Conservation (phyloP, 495 filamentous ascomycete genomes). For the Penicillium flavigenum region DNA sequence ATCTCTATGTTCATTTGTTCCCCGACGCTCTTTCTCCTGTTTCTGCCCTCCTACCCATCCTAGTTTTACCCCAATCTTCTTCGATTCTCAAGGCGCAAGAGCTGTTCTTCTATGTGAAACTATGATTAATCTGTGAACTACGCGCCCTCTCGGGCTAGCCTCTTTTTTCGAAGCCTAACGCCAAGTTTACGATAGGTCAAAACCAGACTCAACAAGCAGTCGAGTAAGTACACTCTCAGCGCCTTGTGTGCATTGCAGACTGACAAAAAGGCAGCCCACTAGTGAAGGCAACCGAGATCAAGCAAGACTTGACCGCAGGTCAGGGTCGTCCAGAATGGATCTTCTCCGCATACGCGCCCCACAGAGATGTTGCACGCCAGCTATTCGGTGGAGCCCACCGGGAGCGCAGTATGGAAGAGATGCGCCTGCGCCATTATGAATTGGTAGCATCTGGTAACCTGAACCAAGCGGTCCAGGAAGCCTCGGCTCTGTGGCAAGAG, state of each 20-base stretch:
- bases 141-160: neutral
- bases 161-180: constrained; percentile 1
- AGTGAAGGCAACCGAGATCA: constrained; percentile 57
- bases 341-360: constrained; percentile 79
- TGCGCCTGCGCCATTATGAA: constrained; percentile 67
- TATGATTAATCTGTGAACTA: neutral
- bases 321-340: constrained; percentile 74
- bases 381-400: constrained; percentile 75
- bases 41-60: neutral
- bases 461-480: constrained; percentile 65
- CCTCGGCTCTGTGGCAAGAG: constrained; percentile 54
- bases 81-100: neutral
- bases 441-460: constrained; percentile 57
- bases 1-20: neutral
- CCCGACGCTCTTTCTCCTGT: neutral
- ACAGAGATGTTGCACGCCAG: constrained; percentile 67
- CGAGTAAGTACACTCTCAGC: constrained; percentile 29
- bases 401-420: constrained; percentile 83
- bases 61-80: neutral
- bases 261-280: constrained; percentile 43
- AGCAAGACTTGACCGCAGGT: constrained; percentile 56
- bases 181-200: constrained; percentile 2
- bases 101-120: neutral
- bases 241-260: neutral
- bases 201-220: constrained; percentile 23